A percentile compares a stretch with the other conserved stretches of the same genome.
Evolutionary conservation across 139 green algal species (phyloP).

Genomic region (Asterochloris sp.): DNA sequence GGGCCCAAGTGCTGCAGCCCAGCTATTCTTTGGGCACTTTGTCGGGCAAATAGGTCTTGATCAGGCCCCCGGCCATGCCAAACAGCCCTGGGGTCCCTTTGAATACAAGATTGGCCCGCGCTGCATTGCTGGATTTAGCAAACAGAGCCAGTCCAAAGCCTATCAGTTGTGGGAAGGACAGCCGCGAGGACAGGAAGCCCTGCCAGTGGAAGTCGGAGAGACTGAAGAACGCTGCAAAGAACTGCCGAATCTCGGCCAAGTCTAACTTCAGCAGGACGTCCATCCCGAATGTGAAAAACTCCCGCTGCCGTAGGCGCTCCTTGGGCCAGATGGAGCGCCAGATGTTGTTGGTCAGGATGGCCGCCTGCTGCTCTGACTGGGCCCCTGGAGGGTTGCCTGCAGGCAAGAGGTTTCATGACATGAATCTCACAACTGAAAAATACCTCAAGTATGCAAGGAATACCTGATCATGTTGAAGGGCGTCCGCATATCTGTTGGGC

Average conservation of each 20-base stretch:
- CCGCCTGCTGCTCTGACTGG: slow-evolving; percentile 46
- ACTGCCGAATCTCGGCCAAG: slow-evolving; percentile 81
- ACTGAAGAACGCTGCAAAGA: slow-evolving; percentile 96
- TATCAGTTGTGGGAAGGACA: slow-evolving; percentile 79
- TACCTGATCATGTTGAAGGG: too few species aligned
- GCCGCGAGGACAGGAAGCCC: slow-evolving; percentile 90
- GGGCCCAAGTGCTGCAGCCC: neutral
- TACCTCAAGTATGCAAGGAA: too few species aligned
- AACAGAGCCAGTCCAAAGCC: slow-evolving; percentile 89
- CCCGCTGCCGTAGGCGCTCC: slow-evolving; percentile 83
- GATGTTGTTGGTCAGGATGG: slow-evolving; percentile 56
- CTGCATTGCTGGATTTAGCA: slow-evolving; percentile 58
- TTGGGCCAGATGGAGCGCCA: slow-evolving; percentile 87
- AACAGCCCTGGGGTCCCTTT: slow-evolving; percentile 69
- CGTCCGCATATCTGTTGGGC: too few species aligned
- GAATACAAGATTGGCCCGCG: slow-evolving; percentile 64
- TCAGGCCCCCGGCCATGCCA: slow-evolving; percentile 57
- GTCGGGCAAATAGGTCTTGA: slow-evolving; percentile 10
- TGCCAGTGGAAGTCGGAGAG: slow-evolving; percentile 90
- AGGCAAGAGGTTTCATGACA: neutral
- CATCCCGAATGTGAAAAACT: slow-evolving; percentile 97
- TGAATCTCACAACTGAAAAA: too few species aligned
- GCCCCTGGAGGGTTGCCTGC: slow-evolving; percentile 18
- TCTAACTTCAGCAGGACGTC: slow-evolving; percentile 87
- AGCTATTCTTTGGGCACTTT: neutral